phyloP scores from a whole-genome alignment of 306 rosid species.

The Begonia loranthoides region DNA sequence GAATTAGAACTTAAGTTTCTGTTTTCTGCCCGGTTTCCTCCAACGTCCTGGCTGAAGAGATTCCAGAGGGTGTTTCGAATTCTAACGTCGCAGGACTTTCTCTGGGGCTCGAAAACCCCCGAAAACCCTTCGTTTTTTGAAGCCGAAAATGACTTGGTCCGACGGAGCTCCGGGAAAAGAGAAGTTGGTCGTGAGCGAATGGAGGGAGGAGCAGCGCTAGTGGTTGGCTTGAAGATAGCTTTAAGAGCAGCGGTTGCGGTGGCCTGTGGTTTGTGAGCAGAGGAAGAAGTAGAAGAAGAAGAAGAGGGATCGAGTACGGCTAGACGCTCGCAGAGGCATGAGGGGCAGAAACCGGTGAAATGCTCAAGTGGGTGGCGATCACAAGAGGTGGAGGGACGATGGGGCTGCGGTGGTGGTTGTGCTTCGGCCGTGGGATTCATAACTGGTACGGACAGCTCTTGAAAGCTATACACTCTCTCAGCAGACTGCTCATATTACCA shows the following conservation, averaged over 20 bases:
- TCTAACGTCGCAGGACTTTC: constrained; percentile 90
- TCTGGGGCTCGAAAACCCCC: constrained; percentile 69
- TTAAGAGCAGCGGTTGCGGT: constrained; percentile 83
- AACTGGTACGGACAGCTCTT: constrained; percentile 13
- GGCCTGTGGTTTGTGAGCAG: constrained; percentile 45
- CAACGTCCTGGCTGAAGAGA: constrained; percentile 62
- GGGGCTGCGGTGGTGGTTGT: constrained; percentile 28
- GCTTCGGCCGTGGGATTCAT: constrained; percentile 63
- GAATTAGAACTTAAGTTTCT: constrained; percentile 34
- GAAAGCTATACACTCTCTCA: background rate
- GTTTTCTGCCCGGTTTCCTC: constrained; percentile 22
- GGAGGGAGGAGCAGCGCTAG: constrained; percentile 11
- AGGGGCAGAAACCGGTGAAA: constrained; percentile 90
- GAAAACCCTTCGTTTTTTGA: constrained; percentile 78
- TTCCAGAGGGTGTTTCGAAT: constrained; percentile 56
- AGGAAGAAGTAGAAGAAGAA: constrained; percentile 26
- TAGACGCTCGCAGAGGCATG: constrained; percentile 97
- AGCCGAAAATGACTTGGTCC: constrained; percentile 90
- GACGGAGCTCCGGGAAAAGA: constrained; percentile 80
- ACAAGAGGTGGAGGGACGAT: constrained; percentile 70
- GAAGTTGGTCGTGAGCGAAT: constrained; percentile 26
- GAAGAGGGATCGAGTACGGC: constrained; percentile 60
- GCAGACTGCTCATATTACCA: background rate
- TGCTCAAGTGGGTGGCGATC: constrained; percentile 67
- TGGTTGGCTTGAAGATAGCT: constrained; percentile 53